phyloP scores from a whole-genome alignment of 768 basidiomycete species.

The Sarcodon sp. region DNA sequence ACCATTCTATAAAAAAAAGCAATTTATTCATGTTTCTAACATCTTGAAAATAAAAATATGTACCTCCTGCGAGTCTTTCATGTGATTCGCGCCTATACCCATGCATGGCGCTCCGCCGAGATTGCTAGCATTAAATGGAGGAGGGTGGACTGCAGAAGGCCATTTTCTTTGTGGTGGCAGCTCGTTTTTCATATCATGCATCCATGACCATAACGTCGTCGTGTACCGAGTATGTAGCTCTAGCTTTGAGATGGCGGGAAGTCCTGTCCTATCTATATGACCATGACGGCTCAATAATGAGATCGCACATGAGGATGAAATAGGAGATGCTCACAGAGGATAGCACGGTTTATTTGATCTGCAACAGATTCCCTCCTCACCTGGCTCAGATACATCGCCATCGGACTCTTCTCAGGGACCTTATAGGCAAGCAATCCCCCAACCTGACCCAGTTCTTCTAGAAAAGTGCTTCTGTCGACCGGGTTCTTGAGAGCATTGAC shows the following conservation, averaged over 20 bases:
- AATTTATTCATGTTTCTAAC: neutral
- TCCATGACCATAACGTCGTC: constrained; percentile 41
- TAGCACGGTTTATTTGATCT: constrained; percentile 79
- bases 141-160: constrained; percentile 32
- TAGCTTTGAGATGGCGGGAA: constrained; percentile 42
- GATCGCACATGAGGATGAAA: neutral
- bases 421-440: constrained; percentile 75
- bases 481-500: constrained; percentile 42
- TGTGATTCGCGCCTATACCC: neutral
- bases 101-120: neutral
- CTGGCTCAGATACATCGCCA: constrained; percentile 64
- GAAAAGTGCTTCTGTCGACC: constrained; percentile 46
- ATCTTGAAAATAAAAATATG: neutral
- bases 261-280: constrained; percentile 33
- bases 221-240: constrained; percentile 60
- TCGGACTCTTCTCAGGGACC: constrained; percentile 63
- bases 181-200: constrained; percentile 37
- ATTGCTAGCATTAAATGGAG: constrained; percentile 10
- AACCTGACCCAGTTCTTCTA: constrained; percentile 62
- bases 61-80: constrained; percentile 1
- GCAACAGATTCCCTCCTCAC: constrained; percentile 73
- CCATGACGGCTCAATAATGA: neutral
- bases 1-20: neutral
- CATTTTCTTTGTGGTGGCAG: constrained; percentile 22
- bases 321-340: constrained; percentile 49